phyloP scores from a whole-genome alignment of 164 flowering plant species.

The Dillenia suffruticosa region DNA sequence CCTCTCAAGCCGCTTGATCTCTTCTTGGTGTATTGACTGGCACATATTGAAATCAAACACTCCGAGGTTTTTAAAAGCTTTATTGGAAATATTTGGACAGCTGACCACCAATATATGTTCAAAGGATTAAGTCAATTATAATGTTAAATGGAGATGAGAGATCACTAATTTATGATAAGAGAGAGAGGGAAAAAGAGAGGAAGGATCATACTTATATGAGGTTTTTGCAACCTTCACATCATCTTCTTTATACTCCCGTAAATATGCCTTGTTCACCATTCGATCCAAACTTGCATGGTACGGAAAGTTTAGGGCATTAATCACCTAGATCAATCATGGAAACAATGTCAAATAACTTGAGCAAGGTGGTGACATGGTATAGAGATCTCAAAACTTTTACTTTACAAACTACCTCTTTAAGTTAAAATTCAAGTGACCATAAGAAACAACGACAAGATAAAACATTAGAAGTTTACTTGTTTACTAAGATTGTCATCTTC shows the following conservation, averaged over 20 bases:
- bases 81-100: constrained; percentile 11
- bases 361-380: too few relatives aligned
- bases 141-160: too few relatives aligned
- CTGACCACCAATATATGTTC: constrained; percentile 6
- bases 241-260: constrained; percentile 8
- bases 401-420: not conserved
- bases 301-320: constrained; percentile 18
- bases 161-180: too few relatives aligned
- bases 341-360: too few relatives aligned
- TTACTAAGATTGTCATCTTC: not conserved
- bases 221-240: constrained; percentile 16
- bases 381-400: not conserved
- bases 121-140: too few relatives aligned
- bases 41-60: constrained; percentile 25
- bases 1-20: constrained; percentile 24
- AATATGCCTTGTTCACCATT: constrained; percentile 1
- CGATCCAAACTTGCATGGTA: constrained; percentile 24
- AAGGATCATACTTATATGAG: constrained; percentile 18
- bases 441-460: too few relatives aligned
- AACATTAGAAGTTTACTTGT: too few relatives aligned
- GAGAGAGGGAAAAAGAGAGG: constrained; percentile 2
- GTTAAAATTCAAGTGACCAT: not conserved
- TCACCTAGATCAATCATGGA: not conserved
- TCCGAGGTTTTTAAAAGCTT: constrained; percentile 19
- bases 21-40: constrained; percentile 22